Percentiles rank a stretch among this genome's conserved stretches.
These are phyloP conservation scores for Isoetes taiwanensis DNA, from an alignment of 75 land plant species.

Conservation along the genomic window DNA sequence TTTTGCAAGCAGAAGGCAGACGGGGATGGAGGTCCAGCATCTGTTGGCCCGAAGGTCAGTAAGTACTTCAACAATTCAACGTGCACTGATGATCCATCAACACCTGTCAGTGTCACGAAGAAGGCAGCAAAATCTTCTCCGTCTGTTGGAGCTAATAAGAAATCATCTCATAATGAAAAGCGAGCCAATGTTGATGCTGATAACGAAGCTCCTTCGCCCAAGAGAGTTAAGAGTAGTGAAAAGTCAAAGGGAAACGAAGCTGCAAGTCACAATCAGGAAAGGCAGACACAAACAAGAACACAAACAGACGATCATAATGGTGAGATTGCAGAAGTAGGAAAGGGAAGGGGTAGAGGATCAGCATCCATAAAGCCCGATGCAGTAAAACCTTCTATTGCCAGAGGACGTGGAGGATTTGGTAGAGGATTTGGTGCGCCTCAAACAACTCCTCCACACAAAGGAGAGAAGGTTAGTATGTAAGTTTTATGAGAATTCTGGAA, in stretches of 20 bases:
- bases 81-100: conserved; percentile 6
- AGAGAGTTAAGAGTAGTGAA: not conserved
- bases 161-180: no score
- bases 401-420: conserved; percentile 72
- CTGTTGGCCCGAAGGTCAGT: conserved; percentile 13
- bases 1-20: not conserved
- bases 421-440: conserved; percentile 36
- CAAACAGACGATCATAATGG: no score
- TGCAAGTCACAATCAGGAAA: no score
- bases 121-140: not conserved
- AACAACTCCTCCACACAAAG: conserved; percentile 90
- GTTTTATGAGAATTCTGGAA: no score
- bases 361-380: no score
- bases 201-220: not conserved
- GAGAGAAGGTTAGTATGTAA: conserved; percentile 76
- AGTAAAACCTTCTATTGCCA: no score
- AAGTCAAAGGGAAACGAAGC: conserved; percentile 11
- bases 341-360: conserved; percentile 60
- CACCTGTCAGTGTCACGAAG: not conserved
- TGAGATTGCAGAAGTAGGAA: conserved; percentile 18
- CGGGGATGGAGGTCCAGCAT: conserved; percentile 3
- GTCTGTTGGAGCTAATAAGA: no score
- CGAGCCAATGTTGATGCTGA: conserved; percentile 1
- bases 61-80: no score
- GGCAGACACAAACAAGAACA: no score